Percentiles rank a stretch among this genome's conserved stretches.
These are phyloP conservation scores for Sanghuangporus weigelae DNA, from an alignment of 1,284 basidiomycete genomes.

Conservation along the genomic window DNA sequence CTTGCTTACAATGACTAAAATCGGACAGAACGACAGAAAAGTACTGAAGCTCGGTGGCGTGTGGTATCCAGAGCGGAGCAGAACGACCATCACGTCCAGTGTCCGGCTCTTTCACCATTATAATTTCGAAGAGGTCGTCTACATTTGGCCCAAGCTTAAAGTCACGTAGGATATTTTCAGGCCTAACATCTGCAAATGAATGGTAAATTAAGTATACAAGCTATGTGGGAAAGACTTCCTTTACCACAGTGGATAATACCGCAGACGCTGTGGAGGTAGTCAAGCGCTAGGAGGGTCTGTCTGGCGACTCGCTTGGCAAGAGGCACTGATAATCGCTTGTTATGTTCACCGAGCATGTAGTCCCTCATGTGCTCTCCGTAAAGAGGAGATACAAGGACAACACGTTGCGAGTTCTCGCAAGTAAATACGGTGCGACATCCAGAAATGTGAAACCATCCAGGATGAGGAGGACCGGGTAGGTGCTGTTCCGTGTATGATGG, in stretches of 20 bases:
- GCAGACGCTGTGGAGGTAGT: not conserved
- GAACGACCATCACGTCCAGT: not conserved
- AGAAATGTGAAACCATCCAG: not conserved
- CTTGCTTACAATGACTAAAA: not conserved
- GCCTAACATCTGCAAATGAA: not conserved
- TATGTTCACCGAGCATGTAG: not conserved
- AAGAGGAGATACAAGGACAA: not conserved
- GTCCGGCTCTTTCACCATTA: not conserved
- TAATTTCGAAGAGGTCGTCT: not conserved
- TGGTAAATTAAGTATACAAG: not conserved
- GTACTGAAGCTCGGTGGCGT: not conserved
- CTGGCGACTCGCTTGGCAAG: not conserved
- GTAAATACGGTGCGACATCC: not conserved
- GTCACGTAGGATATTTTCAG: not conserved
- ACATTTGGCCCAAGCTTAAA: not conserved
- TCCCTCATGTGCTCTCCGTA: not conserved
- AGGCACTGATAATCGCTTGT: not conserved
- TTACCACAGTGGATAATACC: not conserved
- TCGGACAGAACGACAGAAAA: not conserved
- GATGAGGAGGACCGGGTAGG: not conserved
- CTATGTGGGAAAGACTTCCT: not conserved
- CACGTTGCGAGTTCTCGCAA: not conserved
- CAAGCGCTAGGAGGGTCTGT: not conserved
- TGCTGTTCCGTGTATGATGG: not conserved
- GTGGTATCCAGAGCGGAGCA: not conserved